phyloP scores from a whole-genome alignment of 306 rosid genomes.

The Cucurbita moschata region DNA sequence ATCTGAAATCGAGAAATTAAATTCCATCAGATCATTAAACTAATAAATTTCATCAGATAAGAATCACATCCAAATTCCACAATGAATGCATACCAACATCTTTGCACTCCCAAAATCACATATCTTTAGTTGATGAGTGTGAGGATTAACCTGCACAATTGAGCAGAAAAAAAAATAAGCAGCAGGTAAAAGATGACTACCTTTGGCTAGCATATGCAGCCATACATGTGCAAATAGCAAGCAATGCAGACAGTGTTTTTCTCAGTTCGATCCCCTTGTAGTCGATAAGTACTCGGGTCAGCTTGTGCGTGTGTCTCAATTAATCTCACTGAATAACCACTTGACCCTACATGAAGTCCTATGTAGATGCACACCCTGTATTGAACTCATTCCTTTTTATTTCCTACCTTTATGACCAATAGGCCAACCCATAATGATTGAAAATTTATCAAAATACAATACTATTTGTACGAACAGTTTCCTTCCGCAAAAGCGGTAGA shows the following conservation, averaged over 20 bases:
- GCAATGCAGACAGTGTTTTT: neutral
- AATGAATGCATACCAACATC: slow-evolving; percentile 49
- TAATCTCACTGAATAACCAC: too few relatives aligned
- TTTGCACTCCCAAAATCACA: slow-evolving; percentile 96
- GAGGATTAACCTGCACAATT: slow-evolving; percentile 21
- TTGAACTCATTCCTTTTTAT: too few relatives aligned
- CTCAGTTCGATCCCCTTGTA: neutral
- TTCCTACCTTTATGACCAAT: too few relatives aligned
- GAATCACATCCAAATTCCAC: neutral
- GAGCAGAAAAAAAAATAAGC: neutral
- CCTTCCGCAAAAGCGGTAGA: too few relatives aligned
- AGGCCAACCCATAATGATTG: too few relatives aligned
- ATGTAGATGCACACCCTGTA: too few relatives aligned
- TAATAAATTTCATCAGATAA: neutral
- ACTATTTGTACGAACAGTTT: neutral
- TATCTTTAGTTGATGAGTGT: slow-evolving; percentile 76
- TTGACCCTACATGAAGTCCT: too few relatives aligned
- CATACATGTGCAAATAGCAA: neutral
- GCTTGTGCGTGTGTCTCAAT: too few relatives aligned
- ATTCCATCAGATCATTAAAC: slow-evolving; percentile 1
- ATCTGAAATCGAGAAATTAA: slow-evolving; percentile 31
- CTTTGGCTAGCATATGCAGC: neutral
- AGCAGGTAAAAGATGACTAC: neutral
- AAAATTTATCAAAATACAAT: neutral
- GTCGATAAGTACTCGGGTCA: too few relatives aligned